These are phyloP conservation scores for Suhomyces terraborum DNA, from an alignment of 1,139 yeast species.

Conservation along the genomic window DNA sequence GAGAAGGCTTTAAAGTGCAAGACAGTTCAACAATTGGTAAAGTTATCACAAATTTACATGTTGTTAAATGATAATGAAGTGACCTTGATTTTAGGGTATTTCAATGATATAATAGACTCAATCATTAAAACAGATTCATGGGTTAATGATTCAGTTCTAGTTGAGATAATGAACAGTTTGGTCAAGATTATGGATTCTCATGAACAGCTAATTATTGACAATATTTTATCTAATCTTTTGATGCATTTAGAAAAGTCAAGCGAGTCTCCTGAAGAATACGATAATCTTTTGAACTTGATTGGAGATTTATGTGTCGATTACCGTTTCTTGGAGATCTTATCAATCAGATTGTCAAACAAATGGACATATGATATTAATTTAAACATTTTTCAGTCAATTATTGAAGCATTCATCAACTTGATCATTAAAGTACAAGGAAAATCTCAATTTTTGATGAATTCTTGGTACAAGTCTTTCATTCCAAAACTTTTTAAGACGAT, in stretches of 20 bases:
- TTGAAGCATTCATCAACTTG: constrained; percentile 30
- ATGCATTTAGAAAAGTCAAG: constrained; percentile 38
- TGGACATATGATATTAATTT: constrained; percentile 24
- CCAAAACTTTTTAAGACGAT: constrained; percentile 30
- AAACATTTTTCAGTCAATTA: constrained; percentile 21
- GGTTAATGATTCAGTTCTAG: constrained; percentile 35
- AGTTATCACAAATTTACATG: constrained; percentile 47
- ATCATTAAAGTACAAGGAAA: constrained; percentile 25
- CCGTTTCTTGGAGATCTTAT: constrained; percentile 50
- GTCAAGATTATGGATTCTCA: constrained; percentile 43
- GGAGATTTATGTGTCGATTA: constrained; percentile 47
- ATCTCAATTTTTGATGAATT: constrained; percentile 39
- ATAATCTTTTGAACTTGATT: constrained; percentile 45
- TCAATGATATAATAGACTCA: constrained; percentile 56
- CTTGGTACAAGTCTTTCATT: constrained; percentile 44
- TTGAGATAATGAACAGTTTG: constrained; percentile 52
- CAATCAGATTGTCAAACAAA: constrained; percentile 52
- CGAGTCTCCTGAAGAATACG: constrained; percentile 24
- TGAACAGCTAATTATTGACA: constrained; percentile 49
- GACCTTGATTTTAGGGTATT: constrained; percentile 62
- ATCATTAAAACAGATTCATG: constrained; percentile 38
- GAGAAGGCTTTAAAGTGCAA: constrained; percentile 71
- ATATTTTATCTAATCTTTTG: constrained; percentile 62
- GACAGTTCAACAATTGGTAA: constrained; percentile 64
- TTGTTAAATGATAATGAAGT: constrained; percentile 58